Evolutionary conservation across 352 stramenopile genomes (phyloP), one percentile per base, ranked within the genome.

Genomic region (Globisporangium nodosum): DNA sequence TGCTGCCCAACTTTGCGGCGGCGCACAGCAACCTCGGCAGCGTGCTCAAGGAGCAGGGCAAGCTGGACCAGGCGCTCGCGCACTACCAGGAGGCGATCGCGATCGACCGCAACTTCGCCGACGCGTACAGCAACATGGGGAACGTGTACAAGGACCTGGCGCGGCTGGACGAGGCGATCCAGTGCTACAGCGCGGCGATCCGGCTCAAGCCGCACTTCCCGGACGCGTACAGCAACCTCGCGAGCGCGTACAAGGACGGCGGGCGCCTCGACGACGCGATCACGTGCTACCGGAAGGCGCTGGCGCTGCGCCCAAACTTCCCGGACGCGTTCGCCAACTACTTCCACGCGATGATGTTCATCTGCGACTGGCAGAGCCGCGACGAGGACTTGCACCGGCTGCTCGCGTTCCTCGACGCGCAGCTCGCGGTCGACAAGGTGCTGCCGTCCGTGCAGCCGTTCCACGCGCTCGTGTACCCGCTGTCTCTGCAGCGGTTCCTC

Each of bases 91-190:
- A 97, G 57, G 93, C 93, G 0, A 94, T 99, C 54, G 81, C 83
- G 20, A 97, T 97, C 61, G 90, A 98, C 52, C 90, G 92, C 7
- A 77, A 66, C 27, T 97, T 98, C 69, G 87, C 89, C 2, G 88
- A 97, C 57, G 91, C 92, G 3, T 97, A 96, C 71, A 96, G 81
- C 66, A 98, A 98, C 65, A 95, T 98, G 76, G 92, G 92, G 59
- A 97, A 97, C 65, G 90, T 96, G 31, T 98, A 97, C 61, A 97
- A 97, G 62, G 91, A 98, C 53, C 61, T 97, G 27, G 78, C 84
- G 33, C 80, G 86, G 0, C 66, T 97, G 0, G 79, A 94, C 8
- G 89, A 98, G 47, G 90, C 91, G 8, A 94, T 96, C 56, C 71
- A 87, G 54, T 96, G 87, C 70, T 96, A 96, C 73, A 89, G 70